Evolutionary conservation across 768 basidiomycete genomes (phyloP), one percentile per base, ranked within the genome.

Genomic region (Lentinula detonsa): DNA sequence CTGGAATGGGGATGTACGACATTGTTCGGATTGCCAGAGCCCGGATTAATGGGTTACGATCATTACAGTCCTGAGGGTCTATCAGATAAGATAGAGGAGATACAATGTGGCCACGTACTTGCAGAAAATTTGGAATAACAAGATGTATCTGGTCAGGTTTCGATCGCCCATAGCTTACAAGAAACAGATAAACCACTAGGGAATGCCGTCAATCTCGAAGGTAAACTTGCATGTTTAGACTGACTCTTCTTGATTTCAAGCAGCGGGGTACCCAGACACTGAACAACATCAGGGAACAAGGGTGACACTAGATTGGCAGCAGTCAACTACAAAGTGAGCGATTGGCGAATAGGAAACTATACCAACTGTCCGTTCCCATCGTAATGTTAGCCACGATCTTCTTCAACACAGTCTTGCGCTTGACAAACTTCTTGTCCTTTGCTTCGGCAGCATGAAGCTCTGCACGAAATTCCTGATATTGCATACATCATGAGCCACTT

Each of bases 361-460:
- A 85, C 94, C 76, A 71, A 97, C 96, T 95, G 75, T 98, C 95
- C 70, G 95, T 97, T 48, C 97, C 97, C 95, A 99, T 98, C 3
- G 97, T 99, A 73, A 98, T 98, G 74, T 98, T 98, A 45, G 97
- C 97, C 11, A 98, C 94, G 62, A 98, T 90, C 79, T 95, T 96
- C 83, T 99, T 98, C 67, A 98, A 75, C 18, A 93, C 90, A 0
- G 86, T 95, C 83, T 95, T 98, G 68, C 95, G 85, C 75, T 95
- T 95, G 66, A 85, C 77, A 65, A 84, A 98, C 68, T 95, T 96
- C 82, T 98, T 99, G 81, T 99, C 97, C 76, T 97, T 97, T 64
- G 88, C 80, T 72, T 94, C 93, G 8, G 92, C 90, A 51, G 91
- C 90, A 72, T 92, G 90, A 48, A 97, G 83, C 72, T 98, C 95